Base-by-base conservation (phyloP, 306 rosid species). In the Begonia peltatifolia region DNA sequence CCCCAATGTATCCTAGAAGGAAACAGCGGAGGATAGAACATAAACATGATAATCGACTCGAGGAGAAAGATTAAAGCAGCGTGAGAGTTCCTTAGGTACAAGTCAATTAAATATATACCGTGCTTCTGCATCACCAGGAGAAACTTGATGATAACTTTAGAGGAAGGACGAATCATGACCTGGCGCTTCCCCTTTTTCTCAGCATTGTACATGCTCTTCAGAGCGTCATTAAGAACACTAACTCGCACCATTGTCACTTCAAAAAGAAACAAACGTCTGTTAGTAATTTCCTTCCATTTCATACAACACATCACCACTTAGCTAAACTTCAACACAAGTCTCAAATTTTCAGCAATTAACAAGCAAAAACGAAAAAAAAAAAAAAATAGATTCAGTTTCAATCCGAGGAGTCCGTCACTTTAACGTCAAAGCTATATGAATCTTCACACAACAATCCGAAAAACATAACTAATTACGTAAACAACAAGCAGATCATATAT, bases 1-100 rank as follows among this genome's bases (percentile, higher is more conserved):
- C 83, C 0, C 79, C 83, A 10, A 77, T 77, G 67, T 73, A 73
- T 14, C 79, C 83, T 77, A 14, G 4, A 14, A 47, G 41, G 46
- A 20, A 20, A 20, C 20, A 15, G 15, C n/a, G 42, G 51, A 56
- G 1, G 22, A 61, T 10, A 10, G 14, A 44, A 44, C 48, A 11
- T 10, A 44, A 44, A 44, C 48, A 44, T 44, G 6, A 7, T 44
- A n/a, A 11, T 44, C 9, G 15, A 5, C 2, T 47, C 15, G 6
- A 10, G 12, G 38, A 47, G 13, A 46, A 13, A 30, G 4, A 44
- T n/a, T 4, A n/a, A 44, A n/a, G 14, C 48, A 44, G 14, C 2
- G 1, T 44, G 38, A 44, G 48, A 44, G 4, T 3, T 10, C 46
- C 11, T 44, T 10, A 10, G 12, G 14, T 2, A 10, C 12, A 44